Evolutionary conservation across 768 basidiomycete species (phyloP), one percentile per base, ranked within the genome.

Genomic region (Mycena venus): DNA sequence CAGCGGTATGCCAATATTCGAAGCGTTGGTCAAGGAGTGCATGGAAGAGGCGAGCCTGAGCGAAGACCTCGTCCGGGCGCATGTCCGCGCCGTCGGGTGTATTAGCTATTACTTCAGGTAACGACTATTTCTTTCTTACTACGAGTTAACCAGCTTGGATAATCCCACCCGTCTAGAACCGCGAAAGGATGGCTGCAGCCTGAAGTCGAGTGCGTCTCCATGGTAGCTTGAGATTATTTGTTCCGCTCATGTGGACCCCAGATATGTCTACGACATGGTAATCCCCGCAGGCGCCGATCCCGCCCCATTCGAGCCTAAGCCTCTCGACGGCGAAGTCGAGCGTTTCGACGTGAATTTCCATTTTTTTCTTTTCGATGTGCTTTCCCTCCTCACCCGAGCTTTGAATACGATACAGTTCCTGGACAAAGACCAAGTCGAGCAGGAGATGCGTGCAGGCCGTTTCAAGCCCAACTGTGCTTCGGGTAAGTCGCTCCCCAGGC

Each of bases 391-490:
- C 49, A 19, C 53, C 27, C 53, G 14, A 15, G 8, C 23, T n/a
- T 31, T 15, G 5, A 17, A 4, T 31, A 36, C 32, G 9, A 11
- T 14, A 10, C 65, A 97, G 95, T 86, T 98, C 27, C 85, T 96
- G 51, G 82, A 90, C 2, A 84, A 96, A 49, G 86, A 88, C 0
- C 88, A 90, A 34, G 89, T 97, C 21, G 85, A 94, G 8, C 71
- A 85, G 44, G 91, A 88, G 63, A 91, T 99, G 85, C 90, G 89
- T 11, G 79, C 82, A 10, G 92, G 93, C 0, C 82, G 92, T 29
- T 99, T 99, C 89, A 99, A 99, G 83, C 90, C 96, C 1, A 99
- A 99, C 79, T 98, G 96, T 77, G 96, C 94, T 5, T 78, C 95
- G 4, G 95, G 95, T 95, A 42, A 64, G 91, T 84, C 17, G 19